Conservation (phyloP, 2,329 filamentous ascomycete genomes). For the Juglanconis sp. region DNA sequence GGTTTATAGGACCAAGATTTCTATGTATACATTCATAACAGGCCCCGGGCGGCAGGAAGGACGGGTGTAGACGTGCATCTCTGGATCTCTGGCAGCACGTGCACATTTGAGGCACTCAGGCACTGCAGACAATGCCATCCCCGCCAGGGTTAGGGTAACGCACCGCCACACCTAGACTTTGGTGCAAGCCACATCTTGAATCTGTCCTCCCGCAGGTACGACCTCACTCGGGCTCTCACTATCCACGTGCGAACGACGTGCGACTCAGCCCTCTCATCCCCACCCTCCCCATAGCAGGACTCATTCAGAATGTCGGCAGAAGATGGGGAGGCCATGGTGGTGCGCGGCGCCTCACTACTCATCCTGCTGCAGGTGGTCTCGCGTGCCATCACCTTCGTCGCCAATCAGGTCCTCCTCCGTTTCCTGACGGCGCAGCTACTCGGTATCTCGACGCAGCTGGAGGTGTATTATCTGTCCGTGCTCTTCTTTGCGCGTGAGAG, state of each 20-base stretch:
- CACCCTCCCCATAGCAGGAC: neutral
- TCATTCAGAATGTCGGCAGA: conserved; percentile 6
- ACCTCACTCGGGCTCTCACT: neutral
- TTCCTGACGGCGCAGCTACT: conserved; percentile 82
- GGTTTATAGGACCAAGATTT: too few relatives aligned
- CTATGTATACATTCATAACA: too few relatives aligned
- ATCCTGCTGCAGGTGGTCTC: conserved; percentile 85
- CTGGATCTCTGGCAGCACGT: neutral
- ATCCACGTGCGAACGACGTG: neutral
- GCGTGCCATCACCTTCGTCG: conserved; percentile 82
- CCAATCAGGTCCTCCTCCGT: conserved; percentile 87
- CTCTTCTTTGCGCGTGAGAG: conserved; percentile 93
- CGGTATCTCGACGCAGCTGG: conserved; percentile 83
- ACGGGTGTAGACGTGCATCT: neutral
- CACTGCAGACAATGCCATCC: neutral
- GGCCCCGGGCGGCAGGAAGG: too few relatives aligned
- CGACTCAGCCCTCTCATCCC: neutral
- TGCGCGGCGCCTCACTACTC: conserved; percentile 77
- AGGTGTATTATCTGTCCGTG: conserved; percentile 89
- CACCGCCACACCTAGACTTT: neutral
- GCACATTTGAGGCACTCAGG: neutral
- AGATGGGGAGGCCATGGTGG: conserved; percentile 28
- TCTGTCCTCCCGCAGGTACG: neutral
- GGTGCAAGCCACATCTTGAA: neutral
- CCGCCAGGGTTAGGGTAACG: neutral